Base-by-base conservation (phyloP, 768 basidiomycete species). In the Naganishia onofrii region DNA sequence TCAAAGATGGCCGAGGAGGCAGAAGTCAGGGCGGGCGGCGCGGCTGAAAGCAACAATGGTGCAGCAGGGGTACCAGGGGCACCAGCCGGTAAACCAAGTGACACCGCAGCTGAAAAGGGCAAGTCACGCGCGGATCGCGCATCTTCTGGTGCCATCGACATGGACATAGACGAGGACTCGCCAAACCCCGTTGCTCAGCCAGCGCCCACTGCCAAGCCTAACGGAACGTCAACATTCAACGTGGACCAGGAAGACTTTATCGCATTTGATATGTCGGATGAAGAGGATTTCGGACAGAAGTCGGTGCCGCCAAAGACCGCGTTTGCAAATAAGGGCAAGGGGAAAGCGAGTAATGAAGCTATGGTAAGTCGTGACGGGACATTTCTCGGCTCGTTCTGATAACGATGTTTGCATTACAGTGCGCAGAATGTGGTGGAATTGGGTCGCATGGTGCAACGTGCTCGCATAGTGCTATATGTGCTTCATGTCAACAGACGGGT, bases 401-500 rank as follows among this genome's bases (percentile, higher is more conserved):
- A 28, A 10, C 42, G 5, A n/a, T 26, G 21, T 23, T 26, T 29
- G 42, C 6, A 42, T 42, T 2, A 44, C 38, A 63, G 60, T 63
- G 60, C 26, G 60, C 60, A 17, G 60, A 63, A 46, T 63, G 60
- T 28, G 60, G 60, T 26, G 60, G 60, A 26, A 63, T 63, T 15
- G 42, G 38, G 42, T 38, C 60, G 10, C 60, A 63, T 29, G 38
- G 23, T 28, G n/a, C 21, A 29, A 26, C 60, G 23, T 63, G 60
- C 26, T 63, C 60, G 19, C 60, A 42, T 7, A 42, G 29, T 42
- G 36, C 15, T 12, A 34, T 63, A 3, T 63, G 60, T 17, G 23
- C 60, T 12, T 63, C 60, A 0, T 63, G 60, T 29, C 23, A 44
- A 8, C 5, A 21, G 28, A 29, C 38, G 29, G 60, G 60, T 6